These are phyloP conservation scores for Fusarium acutatum DNA, from an alignment of 2,329 filamentous ascomycete species.

Conservation along the genomic window DNA sequence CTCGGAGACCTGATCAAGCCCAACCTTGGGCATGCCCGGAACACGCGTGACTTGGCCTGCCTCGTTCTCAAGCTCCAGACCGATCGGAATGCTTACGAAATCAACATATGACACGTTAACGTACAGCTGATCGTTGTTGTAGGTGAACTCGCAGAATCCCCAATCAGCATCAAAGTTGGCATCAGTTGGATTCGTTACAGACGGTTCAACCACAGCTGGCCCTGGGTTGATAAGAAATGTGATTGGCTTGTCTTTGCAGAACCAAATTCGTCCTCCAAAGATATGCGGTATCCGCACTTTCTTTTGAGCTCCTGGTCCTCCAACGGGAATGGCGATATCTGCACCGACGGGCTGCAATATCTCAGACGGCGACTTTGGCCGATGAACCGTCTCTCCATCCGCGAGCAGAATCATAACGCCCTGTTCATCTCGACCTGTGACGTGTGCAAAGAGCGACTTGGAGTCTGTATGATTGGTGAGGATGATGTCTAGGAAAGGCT, in stretches of 20 bases:
- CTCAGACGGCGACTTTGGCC: slow-evolving; percentile 65
- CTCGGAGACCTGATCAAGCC: slow-evolving; percentile 56
- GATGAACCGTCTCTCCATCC: slow-evolving; percentile 73
- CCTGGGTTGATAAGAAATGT: slow-evolving; percentile 77
- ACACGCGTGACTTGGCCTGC: slow-evolving; percentile 56
- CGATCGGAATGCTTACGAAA: slow-evolving; percentile 74
- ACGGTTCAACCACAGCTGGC: slow-evolving; percentile 78
- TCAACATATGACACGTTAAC: slow-evolving; percentile 80
- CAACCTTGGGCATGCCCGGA: slow-evolving; percentile 57
- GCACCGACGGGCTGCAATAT: slow-evolving; percentile 60
- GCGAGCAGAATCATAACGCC: slow-evolving; percentile 69
- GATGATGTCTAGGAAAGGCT: slow-evolving; percentile 63
- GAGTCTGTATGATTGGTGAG: slow-evolving; percentile 73
- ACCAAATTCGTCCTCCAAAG: slow-evolving; percentile 77
- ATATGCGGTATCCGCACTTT: slow-evolving; percentile 74
- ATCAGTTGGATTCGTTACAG: slow-evolving; percentile 71
- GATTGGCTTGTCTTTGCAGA: slow-evolving; percentile 67
- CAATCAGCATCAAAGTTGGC: slow-evolving; percentile 69
- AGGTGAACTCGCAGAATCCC: slow-evolving; percentile 77
- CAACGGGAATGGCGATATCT: slow-evolving; percentile 71
- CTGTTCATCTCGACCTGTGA: slow-evolving; percentile 71
- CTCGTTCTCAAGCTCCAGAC: slow-evolving; percentile 60
- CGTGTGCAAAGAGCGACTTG: slow-evolving; percentile 67
- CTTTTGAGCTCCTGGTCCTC: slow-evolving; percentile 65
- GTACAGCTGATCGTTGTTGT: slow-evolving; percentile 67